These are phyloP conservation scores for Pelargonium citronellum DNA, from an alignment of 441 rosid genomes.

Conservation along the genomic window DNA sequence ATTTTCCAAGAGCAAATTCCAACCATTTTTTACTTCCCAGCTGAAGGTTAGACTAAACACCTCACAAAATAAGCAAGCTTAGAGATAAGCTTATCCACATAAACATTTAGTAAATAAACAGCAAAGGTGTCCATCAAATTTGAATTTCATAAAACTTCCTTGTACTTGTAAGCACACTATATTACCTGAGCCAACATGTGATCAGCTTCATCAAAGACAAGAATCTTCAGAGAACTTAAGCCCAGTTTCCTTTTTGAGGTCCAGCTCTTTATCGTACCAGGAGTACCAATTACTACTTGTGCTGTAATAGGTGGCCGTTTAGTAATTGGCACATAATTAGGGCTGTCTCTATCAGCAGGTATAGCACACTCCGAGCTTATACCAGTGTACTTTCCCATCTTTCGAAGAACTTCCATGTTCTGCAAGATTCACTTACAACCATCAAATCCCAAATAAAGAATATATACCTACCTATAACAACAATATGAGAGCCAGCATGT, in stretches of 20 bases:
- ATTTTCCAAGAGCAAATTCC: too few relatives aligned
- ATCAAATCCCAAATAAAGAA: conserved; percentile 5
- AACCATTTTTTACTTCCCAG: too few relatives aligned
- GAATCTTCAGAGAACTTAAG: conserved; percentile 48
- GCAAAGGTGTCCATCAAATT: too few relatives aligned
- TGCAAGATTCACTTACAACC: conserved; percentile 27
- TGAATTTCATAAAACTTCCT: too few relatives aligned
- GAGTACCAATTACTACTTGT: conserved; percentile 91
- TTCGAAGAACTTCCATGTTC: conserved; percentile 86
- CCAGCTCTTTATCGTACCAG: conserved; percentile 84
- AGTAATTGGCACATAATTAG: conserved; percentile 29
- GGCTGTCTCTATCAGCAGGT: conserved; percentile 40
- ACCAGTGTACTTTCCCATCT: conserved; percentile 86
- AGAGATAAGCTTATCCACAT: too few relatives aligned
- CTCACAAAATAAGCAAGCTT: too few relatives aligned
- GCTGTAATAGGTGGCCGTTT: conserved; percentile 44
- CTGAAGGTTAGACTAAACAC: too few relatives aligned
- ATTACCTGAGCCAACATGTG: conserved; percentile 89
- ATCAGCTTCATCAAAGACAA: conserved; percentile 98
- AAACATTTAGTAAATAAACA: too few relatives aligned
- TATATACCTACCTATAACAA: background rate
- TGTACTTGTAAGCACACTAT: too few relatives aligned
- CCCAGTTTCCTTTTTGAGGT: conserved; percentile 55
- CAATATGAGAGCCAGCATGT: too few relatives aligned
- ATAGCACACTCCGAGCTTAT: conserved; percentile 67